Evolutionary conservation across 2,329 filamentous ascomycete species (phyloP), one percentile per base, ranked within the genome.

Genomic region (Colletotrichum costaricense): DNA sequence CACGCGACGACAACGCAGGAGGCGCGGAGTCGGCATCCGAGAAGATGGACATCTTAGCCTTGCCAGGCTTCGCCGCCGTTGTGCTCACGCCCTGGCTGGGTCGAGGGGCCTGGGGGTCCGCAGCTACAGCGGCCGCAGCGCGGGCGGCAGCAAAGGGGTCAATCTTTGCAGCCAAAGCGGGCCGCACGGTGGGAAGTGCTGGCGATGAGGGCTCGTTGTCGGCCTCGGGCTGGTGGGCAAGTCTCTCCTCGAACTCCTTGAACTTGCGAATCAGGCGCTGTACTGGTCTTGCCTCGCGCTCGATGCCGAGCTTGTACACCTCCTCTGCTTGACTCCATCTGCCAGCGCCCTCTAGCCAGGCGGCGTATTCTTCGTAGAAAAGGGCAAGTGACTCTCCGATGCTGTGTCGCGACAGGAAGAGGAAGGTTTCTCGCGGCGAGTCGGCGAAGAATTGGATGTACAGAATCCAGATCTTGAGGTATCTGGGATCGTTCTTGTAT

Each of bases 311-410:
- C 77, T 93, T 92, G 81, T 97, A 98, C 1, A 99, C 94, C 82
- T 99, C 97, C 78, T 98, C 95, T 0, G 97, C 96, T 82, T 99
- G 97, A 26, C 88, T 89, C 93, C 95, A 98, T 75, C 96, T 88
- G 16, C 92, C 93, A 7, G 92, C 93, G 46, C 91, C 88, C 84
- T 99, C 97, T 7, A 99, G 87, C 94, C 95, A 98, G 1, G 91
- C 93, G 1, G 97, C 95, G 80, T 97, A 99, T 80, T 98, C 97
- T 81, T 99, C 97, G 83, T 99, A 99, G 82, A 95, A 99, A 4
- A 98, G 86, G 2, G 97, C 97, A 3, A 99, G 88, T 0, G 88
- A 87, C 79, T 98, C 95, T 74, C 96, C 97, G 73, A 99, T 94
- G 75, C 88, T 89, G 80, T 99, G 95, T 63, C 95, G 93, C 14